Evolutionary conservation across 768 basidiomycete species (phyloP), one percentile per base, ranked within the genome.

Genomic region (Obba rivulosa): DNA sequence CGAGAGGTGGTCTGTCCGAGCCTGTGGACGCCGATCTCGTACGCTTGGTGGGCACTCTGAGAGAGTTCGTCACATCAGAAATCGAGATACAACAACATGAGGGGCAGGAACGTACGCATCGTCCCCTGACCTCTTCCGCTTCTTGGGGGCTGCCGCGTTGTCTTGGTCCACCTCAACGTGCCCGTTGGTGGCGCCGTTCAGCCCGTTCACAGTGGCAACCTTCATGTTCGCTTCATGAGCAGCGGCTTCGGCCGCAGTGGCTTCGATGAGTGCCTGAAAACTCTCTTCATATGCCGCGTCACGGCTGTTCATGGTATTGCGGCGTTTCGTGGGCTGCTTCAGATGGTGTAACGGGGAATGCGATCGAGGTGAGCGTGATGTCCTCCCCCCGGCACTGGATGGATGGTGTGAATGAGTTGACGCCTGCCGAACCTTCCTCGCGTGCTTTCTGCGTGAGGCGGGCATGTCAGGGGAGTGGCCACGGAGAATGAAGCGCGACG

Each of bases 301-400:
- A 49, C 95, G 75, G 60, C 91, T 94, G 65, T 98, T 98, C 92
- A 99, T 95, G 43, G 96, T 99, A 58, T 91, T 92, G 51, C 96
- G 77, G 45, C 91, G 81, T 69, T 93, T 95, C 35, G 87, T 77
- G n/a, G 79, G 80, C 28, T 31, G 28, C 53, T 81, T 82, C 31
- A 76, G 60, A 56, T 63, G 66, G 51, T 74, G 70, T 8, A 72
- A 71, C 2, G 85, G 89, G 21, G 85, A 89, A 65, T 81, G 86
- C 18, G 86, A 88, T 44, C 84, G 85, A 48, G 85, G 87, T 46
- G 80, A 73, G 54, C 85, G 85, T 39, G 78, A 74, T 18, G 52
- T 8, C 49, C 54, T 54, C 45, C 69, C 62, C n/a, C 66, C 68
- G 14, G 68, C 52, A 31, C 60, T 63, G 38, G 70, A 60, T 36